Base-by-base conservation (phyloP, 2,329 filamentous ascomycete genomes). In the Penicillium sp. region DNA sequence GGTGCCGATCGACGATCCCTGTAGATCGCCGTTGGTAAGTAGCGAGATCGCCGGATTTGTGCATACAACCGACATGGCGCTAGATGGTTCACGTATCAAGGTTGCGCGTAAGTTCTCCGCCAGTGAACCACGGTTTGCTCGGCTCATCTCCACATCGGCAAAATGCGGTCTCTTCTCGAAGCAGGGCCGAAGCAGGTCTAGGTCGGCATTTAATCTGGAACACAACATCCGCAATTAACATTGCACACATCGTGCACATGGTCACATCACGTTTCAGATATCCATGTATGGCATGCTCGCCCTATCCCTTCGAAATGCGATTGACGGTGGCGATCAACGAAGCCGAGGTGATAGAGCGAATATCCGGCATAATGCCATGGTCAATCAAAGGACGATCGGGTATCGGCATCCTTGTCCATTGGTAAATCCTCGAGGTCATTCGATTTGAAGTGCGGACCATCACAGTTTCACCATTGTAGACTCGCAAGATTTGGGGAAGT, bases 1-100 rank as follows among this genome's bases (percentile, higher is more conserved):
- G 48, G 48, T 41, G 34, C 48, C 48, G 48, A 51, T 51, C 15
- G 41, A 40, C 26, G 32, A 51, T 51, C 46, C 27, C 32, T 39
- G 48, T 24, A 26, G 48, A 46, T 51, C 41, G 18, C 48, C 42
- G 43, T 52, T 52, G 43, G 29, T 26, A n/a, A 36, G 18, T 4
- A 33, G 1, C 7, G 15, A 24, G 20, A 20, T 2, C 39, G 39
- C 39, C 39, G 39, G 39, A 30, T 42, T 42, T 42, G 39, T 42
- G 4, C 17, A 42, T 27, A 29, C 15, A 42, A 29, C 39, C 39
- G 39, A 42, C 20, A 6, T 13, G 12, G 7, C 3, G 8, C 15
- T 42, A 2, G 4, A 18, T 29, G 39, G 23, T 42, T 24, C 24
- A 9, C 39, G 39, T 42, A 42, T 42, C 39, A 42, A n/a, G 2